Evolutionary conservation across 169 alveolate species (phyloP).

Genomic region (Plasmodium gonderi): DNA sequence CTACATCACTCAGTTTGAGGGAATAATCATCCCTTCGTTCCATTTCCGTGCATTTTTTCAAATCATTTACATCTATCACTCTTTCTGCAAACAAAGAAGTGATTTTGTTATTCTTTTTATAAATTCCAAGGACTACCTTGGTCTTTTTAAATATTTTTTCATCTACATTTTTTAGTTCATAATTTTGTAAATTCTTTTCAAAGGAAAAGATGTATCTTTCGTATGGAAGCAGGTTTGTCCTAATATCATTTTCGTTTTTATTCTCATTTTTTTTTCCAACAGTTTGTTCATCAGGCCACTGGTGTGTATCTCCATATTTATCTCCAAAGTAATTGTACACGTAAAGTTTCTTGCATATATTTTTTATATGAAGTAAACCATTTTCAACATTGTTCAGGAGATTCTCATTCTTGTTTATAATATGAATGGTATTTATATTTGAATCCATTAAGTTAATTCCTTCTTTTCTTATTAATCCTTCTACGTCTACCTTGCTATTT

Average conservation of each 20-base stretch:
- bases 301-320: constrained; percentile 27
- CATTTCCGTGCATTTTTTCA: not conserved
- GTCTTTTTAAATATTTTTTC: constrained; percentile 25
- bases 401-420: constrained; percentile 21
- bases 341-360: constrained; percentile 8
- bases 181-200: constrained; percentile 18
- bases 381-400: not conserved
- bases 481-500: not conserved
- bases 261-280: not conserved
- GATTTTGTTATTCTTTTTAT: constrained; percentile 18
- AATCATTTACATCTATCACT: constrained; percentile 8
- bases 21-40: not conserved
- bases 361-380: not conserved
- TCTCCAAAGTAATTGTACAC: constrained; percentile 34
- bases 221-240: constrained; percentile 38
- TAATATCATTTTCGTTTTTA: not conserved
- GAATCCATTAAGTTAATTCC: not conserved
- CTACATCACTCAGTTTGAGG: not conserved
- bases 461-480: not conserved
- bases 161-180: constrained; percentile 33
- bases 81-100: constrained; percentile 57
- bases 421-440: constrained; percentile 17
- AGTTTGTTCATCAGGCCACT: not conserved
- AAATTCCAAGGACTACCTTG: constrained; percentile 31
- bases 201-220: constrained; percentile 33